A percentile compares a stretch with the other conserved stretches of the same genome.
These are phyloP conservation scores for Neoboletus magnificus DNA, from an alignment of 768 basidiomycete genomes.

Conservation along the genomic window DNA sequence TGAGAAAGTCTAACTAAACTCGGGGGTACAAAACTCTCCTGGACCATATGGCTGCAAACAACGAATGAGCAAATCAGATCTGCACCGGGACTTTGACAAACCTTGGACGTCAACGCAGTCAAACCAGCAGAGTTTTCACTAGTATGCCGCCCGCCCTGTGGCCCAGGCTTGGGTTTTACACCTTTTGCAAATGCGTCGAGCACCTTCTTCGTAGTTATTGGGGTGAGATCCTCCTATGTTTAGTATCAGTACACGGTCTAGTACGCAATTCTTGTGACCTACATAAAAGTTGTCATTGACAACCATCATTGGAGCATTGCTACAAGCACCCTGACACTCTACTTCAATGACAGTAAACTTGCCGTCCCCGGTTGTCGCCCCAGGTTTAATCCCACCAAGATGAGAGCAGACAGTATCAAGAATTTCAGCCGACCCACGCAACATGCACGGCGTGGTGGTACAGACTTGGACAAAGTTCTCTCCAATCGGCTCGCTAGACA, in stretches of 20 bases:
- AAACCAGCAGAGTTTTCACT: slow-evolving; percentile 93
- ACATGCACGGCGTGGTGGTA: slow-evolving; percentile 98
- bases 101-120: slow-evolving; percentile 76
- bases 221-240: slow-evolving; percentile 77
- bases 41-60: slow-evolving; percentile 81
- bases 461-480: slow-evolving; percentile 96
- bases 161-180: slow-evolving; percentile 88
- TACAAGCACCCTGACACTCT: slow-evolving; percentile 98
- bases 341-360: slow-evolving; percentile 98
- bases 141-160: slow-evolving; percentile 81
- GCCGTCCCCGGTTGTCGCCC: slow-evolving; percentile 91
- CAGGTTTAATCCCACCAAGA: slow-evolving; percentile 79
- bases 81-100: slow-evolving; percentile 27
- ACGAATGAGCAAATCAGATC: slow-evolving; percentile 7
- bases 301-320: slow-evolving; percentile 96
- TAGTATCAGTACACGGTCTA: slow-evolving; percentile 7
- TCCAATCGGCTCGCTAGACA: slow-evolving; percentile 82
- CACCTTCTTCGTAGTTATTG: slow-evolving; percentile 73
- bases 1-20: slow-evolving; percentile 61
- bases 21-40: slow-evolving; percentile 82
- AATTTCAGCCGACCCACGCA: slow-evolving; percentile 88
- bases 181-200: slow-evolving; percentile 77
- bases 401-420: slow-evolving; percentile 80
- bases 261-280: slow-evolving; percentile 26
- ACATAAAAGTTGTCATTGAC: slow-evolving; percentile 97